These are phyloP conservation scores for Saccharomycopsis olivae DNA, from an alignment of 805 yeast species.

Conservation along the genomic window DNA sequence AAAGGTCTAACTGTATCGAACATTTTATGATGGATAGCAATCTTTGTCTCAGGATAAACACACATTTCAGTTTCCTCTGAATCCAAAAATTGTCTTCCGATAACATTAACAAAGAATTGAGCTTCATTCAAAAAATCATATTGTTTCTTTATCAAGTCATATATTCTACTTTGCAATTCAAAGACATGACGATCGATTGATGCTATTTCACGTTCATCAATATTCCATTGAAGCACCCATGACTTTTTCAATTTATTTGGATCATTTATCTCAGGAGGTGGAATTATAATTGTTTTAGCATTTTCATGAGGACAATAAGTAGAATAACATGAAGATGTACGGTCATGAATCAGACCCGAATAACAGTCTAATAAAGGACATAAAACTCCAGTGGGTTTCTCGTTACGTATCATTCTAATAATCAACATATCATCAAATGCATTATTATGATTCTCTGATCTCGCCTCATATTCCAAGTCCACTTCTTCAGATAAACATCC, in stretches of 20 bases:
- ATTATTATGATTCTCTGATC: too few relatives aligned
- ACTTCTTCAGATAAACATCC: constrained; percentile 6
- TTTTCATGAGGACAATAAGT: constrained; percentile 12
- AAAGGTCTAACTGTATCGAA: constrained; percentile 15
- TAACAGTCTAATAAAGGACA: constrained; percentile 8
- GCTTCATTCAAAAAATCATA: constrained; percentile 13
- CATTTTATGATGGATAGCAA: constrained; percentile 5
- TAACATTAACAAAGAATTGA: constrained; percentile 7
- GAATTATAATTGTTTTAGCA: neutral
- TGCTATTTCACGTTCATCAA: constrained; percentile 2
- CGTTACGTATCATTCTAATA: neutral
- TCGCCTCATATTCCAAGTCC: neutral
- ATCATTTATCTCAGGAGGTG: constrained; percentile 2
- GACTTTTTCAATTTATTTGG: constrained; percentile 2
- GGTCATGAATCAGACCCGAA: neutral
- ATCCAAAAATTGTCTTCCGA: constrained; percentile 11
- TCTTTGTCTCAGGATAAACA: constrained; percentile 10
- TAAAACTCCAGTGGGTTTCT: constrained; percentile 8
- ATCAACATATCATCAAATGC: constrained; percentile 2
- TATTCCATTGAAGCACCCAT: constrained; percentile 15
- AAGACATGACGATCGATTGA: constrained; percentile 3
- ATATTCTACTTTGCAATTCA: constrained; percentile 15
- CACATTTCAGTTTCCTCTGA: neutral
- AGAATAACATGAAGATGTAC: constrained; percentile 7
- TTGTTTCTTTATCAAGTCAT: constrained; percentile 15